phyloP scores from a whole-genome alignment of 1,139 yeast species.

The Suhomyces wounanorum region DNA sequence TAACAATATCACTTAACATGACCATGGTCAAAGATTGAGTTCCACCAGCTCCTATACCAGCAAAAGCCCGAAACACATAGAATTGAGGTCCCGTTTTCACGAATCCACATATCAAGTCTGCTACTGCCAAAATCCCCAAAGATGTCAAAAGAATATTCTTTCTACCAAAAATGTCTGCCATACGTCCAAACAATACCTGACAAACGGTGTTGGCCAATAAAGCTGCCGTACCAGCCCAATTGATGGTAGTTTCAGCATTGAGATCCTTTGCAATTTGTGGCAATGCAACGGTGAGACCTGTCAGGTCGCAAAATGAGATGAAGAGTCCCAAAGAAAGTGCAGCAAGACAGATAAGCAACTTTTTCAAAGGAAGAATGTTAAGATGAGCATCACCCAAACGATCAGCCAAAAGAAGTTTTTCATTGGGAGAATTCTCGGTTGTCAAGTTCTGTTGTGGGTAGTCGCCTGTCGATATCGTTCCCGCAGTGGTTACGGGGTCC shows the following conservation, averaged over 20 bases:
- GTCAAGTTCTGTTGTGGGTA: constrained; percentile 1
- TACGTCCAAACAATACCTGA: constrained; percentile 47
- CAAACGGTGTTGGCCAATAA: constrained; percentile 48
- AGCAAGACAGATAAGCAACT: constrained; percentile 28
- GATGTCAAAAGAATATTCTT: constrained; percentile 21
- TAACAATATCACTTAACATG: constrained; percentile 25
- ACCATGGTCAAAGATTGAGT: constrained; percentile 24
- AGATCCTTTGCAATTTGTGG: constrained; percentile 39
- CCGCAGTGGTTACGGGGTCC: background rate
- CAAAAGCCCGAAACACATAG: constrained; percentile 23
- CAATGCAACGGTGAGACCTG: constrained; percentile 43
- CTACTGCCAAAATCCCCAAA: constrained; percentile 18
- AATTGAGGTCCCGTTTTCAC: constrained; percentile 23
- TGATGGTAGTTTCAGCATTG: constrained; percentile 39
- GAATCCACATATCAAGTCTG: constrained; percentile 24
- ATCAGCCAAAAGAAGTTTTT: constrained; percentile 19
- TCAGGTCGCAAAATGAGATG: constrained; percentile 43
- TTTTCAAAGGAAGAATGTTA: constrained; percentile 27
- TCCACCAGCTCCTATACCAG: constrained; percentile 26
- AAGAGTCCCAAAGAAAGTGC: constrained; percentile 32
- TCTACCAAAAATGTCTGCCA: constrained; percentile 29
- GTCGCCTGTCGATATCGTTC: background rate
- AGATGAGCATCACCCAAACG: constrained; percentile 32
- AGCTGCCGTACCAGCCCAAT: constrained; percentile 56
- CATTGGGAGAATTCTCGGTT: constrained; percentile 2